These are phyloP conservation scores for Agrocybe pediades DNA, from an alignment of 768 basidiomycete genomes.

Conservation along the genomic window DNA sequence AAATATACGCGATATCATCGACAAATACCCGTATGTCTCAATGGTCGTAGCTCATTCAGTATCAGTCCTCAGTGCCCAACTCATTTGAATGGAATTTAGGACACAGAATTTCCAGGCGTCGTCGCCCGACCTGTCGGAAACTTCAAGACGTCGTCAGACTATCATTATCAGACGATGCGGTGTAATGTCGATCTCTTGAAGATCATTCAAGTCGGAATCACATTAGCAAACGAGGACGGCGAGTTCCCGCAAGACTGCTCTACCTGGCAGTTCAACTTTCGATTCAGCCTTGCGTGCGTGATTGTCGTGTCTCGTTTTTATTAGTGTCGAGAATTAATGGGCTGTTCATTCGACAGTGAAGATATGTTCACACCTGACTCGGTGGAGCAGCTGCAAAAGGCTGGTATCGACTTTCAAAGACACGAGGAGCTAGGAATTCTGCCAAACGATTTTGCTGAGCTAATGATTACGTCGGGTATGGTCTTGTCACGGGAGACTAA, in stretches of 20 bases:
- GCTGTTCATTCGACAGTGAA: conserved; percentile 52
- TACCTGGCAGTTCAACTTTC: conserved; percentile 99
- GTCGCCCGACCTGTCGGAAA: conserved; percentile 96
- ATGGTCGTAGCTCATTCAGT: conserved; percentile 63
- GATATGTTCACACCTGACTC: conserved; percentile 99
- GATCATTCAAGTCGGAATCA: conserved; percentile 97
- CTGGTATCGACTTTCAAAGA: conserved; percentile 93
- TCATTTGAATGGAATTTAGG: conserved; percentile 52
- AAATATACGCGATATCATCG: conserved; percentile 83
- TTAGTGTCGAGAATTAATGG: not conserved
- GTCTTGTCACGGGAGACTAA: conserved; percentile 86
- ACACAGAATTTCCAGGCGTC: conserved; percentile 98
- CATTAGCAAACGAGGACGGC: conserved; percentile 92
- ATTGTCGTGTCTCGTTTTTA: not conserved
- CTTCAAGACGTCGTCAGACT: conserved; percentile 96
- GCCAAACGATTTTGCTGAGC: conserved; percentile 94
- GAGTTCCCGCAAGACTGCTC: conserved; percentile 87
- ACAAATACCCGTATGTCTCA: conserved; percentile 90
- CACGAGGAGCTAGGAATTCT: conserved; percentile 91
- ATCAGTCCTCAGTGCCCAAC: conserved; percentile 21
- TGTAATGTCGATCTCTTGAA: conserved; percentile 98
- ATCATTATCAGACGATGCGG: conserved; percentile 99
- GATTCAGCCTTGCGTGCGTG: conserved; percentile 75
- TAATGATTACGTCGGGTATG: conserved; percentile 95
- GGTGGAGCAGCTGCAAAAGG: conserved; percentile 90